Percentiles rank a stretch among this genome's conserved stretches.
Conservation (phyloP, 306 rosid genomes). For the Alnus rubra region DNA sequence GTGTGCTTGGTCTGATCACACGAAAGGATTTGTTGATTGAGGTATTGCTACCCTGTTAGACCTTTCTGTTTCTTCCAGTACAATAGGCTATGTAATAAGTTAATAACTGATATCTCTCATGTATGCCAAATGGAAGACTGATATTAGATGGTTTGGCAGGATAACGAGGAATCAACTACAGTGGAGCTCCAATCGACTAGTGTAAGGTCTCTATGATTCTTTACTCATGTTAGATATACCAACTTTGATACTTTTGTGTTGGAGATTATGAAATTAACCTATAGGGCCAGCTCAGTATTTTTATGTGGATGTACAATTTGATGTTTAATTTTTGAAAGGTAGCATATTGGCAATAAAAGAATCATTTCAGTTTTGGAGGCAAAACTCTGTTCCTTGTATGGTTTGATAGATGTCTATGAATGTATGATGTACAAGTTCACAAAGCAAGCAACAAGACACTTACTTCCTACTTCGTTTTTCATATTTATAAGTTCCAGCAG, state of each 20-base stretch:
- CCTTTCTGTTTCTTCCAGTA: constrained; percentile 4
- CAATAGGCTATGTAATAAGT: background rate
- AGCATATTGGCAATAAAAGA: background rate
- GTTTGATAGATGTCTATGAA: background rate
- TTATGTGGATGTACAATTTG: background rate
- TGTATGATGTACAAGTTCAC: background rate
- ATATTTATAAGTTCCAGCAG: background rate
- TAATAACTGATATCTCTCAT: background rate
- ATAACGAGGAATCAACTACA: constrained; percentile 48
- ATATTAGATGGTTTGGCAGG: constrained; percentile 50
- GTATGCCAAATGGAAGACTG: background rate
- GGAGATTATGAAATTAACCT: constrained; percentile 7
- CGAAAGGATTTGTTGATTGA: constrained; percentile 87
- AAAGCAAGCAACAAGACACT: background rate
- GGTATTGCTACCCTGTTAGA: constrained; percentile 43
- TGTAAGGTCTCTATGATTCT: constrained; percentile 88
- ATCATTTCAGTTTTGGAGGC: background rate
- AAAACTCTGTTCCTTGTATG: background rate
- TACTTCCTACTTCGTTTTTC: background rate
- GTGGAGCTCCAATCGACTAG: constrained; percentile 88
- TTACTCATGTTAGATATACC: constrained; percentile 26
- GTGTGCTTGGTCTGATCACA: constrained; percentile 82
- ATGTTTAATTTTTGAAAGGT: background rate
- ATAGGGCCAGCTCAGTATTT: background rate
- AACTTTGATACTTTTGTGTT: constrained; percentile 18